These are phyloP conservation scores for Trichoderma virens DNA, from an alignment of 495 filamentous ascomycete genomes.

Conservation along the genomic window DNA sequence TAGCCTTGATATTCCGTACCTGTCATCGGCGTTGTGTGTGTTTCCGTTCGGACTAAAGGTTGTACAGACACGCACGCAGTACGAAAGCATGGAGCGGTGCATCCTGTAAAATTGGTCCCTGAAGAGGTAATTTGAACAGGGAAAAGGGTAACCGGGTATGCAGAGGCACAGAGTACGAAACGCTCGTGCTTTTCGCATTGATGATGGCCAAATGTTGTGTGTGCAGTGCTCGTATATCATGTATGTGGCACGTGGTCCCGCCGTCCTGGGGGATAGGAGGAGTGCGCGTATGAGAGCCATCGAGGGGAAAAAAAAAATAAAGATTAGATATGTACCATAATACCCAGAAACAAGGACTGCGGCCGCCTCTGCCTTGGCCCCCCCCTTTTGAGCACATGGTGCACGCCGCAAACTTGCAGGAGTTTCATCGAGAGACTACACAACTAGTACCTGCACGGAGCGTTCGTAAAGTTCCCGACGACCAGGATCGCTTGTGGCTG, in stretches of 20 bases:
- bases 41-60: background rate
- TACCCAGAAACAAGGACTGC: no score
- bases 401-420: background rate
- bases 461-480: slow-evolving; percentile 1
- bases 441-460: background rate
- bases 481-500: background rate
- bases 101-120: background rate
- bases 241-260: background rate
- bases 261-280: background rate
- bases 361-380: background rate
- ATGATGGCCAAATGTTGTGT: background rate
- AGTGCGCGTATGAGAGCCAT: background rate
- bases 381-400: background rate
- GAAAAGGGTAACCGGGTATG: background rate
- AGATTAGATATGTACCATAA: background rate
- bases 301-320: background rate
- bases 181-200: background rate
- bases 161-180: background rate
- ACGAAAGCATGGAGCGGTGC: background rate
- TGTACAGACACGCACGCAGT: background rate
- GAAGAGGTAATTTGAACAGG: background rate
- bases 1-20: background rate
- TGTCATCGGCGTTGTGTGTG: slow-evolving; percentile 1
- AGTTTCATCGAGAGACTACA: background rate
- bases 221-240: background rate